Percentiles rank a stretch among this genome's conserved stretches.
phyloP scores from a whole-genome alignment of 2,329 filamentous ascomycete species.

The Bipolaris cookei region DNA sequence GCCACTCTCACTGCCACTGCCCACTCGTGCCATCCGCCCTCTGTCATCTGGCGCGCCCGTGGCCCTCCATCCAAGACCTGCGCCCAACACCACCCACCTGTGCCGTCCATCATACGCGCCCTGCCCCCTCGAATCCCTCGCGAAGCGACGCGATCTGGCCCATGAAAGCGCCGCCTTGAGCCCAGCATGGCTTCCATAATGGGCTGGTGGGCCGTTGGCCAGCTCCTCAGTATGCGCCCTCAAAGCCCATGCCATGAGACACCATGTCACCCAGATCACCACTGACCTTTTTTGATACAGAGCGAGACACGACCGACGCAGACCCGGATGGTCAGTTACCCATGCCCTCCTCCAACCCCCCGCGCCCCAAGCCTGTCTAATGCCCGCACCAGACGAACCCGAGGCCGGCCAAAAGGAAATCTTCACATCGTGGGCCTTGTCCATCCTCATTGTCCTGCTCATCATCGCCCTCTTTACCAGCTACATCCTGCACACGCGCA shows the following conservation, averaged over 20 bases:
- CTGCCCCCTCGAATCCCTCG: constrained; percentile 7
- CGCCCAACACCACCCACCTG: constrained; percentile 28
- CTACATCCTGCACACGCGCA: constrained; percentile 95
- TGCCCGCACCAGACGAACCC: constrained; percentile 62
- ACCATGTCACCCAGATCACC: background rate
- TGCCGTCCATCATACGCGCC: constrained; percentile 17
- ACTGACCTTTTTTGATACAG: constrained; percentile 29
- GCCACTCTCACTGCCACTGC: too few species aligned
- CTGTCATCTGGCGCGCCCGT: background rate
- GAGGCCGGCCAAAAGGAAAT: constrained; percentile 93
- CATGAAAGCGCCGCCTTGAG: constrained; percentile 38
- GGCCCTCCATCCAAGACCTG: background rate
- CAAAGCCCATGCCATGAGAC: background rate
- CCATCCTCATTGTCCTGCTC: constrained; percentile 93
- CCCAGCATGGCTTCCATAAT: constrained; percentile 49
- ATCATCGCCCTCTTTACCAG: constrained; percentile 95
- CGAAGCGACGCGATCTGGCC: constrained; percentile 22
- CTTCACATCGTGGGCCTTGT: constrained; percentile 93
- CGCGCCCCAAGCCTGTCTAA: constrained; percentile 41
- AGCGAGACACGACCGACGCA: constrained; percentile 55
- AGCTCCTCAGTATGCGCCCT: constrained; percentile 49
- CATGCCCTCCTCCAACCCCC: background rate
- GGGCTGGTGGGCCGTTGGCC: constrained; percentile 46
- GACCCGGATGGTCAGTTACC: constrained; percentile 54
- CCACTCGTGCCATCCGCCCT: background rate